phyloP scores from a whole-genome alignment of 2,329 filamentous ascomycete species.

The Verticillium nonalfalfae region DNA sequence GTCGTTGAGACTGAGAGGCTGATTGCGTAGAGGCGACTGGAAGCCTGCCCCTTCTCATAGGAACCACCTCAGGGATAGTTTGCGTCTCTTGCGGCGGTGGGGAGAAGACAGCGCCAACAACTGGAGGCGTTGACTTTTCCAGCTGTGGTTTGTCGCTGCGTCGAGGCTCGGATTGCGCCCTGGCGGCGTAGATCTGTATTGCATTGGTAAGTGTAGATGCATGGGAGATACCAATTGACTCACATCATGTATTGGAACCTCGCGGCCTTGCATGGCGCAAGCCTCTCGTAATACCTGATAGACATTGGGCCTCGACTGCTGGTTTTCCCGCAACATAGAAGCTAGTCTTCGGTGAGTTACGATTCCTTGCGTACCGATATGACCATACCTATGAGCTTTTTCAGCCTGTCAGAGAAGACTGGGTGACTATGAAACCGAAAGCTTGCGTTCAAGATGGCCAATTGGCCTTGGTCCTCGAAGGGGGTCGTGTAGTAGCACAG shows the following conservation, averaged over 20 bases:
- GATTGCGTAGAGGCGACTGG: slow-evolving; percentile 25
- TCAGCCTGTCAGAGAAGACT: slow-evolving; percentile 80
- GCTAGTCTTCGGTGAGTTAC: slow-evolving; percentile 39
- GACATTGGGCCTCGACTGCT: slow-evolving; percentile 76
- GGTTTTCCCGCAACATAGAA: slow-evolving; percentile 84
- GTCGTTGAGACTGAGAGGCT: slow-evolving; percentile 44
- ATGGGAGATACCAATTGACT: slow-evolving; percentile 23
- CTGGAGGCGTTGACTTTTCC: slow-evolving; percentile 48
- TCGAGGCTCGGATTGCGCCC: slow-evolving; percentile 58
- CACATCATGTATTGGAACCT: slow-evolving; percentile 85
- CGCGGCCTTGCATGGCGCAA: slow-evolving; percentile 81
- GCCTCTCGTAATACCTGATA: slow-evolving; percentile 87
- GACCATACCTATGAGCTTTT: slow-evolving; percentile 73
- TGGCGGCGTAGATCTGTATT: slow-evolving; percentile 62
- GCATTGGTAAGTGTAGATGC: slow-evolving; percentile 14
- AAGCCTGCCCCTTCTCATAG: slow-evolving; percentile 85
- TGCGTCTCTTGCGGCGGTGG: slow-evolving; percentile 66
- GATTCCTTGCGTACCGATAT: background rate
- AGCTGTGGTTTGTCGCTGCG: slow-evolving; percentile 43
- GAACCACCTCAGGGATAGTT: slow-evolving; percentile 79
- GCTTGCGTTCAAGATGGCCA: slow-evolving; percentile 93
- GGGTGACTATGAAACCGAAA: slow-evolving; percentile 89
- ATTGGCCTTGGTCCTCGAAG: slow-evolving; percentile 95
- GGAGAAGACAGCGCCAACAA: slow-evolving; percentile 76
- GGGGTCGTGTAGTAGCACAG: slow-evolving; percentile 98